Evolutionary conservation across 1,284 basidiomycete species (phyloP).

Genomic region (Puccinia triticina): DNA sequence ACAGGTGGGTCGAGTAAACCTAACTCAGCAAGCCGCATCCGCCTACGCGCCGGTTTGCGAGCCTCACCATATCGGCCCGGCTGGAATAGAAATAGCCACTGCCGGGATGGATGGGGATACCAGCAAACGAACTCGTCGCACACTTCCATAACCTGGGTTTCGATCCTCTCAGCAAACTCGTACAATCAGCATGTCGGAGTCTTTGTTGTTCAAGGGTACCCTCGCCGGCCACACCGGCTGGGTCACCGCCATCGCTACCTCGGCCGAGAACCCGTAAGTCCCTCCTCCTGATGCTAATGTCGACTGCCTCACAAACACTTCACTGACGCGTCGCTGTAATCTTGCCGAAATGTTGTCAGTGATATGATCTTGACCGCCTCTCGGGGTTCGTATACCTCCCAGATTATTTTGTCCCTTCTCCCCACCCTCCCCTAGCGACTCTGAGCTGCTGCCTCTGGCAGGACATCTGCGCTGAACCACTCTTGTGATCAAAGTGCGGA

Average conservation of each 20-base stretch:
- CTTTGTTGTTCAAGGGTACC: constrained; percentile 75
- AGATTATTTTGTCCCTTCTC: constrained; percentile 2
- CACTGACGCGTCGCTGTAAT: constrained; percentile 15
- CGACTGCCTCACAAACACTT: background rate
- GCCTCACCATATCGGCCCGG: constrained; percentile 14
- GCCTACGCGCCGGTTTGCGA: constrained; percentile 14
- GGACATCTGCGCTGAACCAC: constrained; percentile 45
- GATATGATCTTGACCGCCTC: constrained; percentile 60
- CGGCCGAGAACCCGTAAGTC: constrained; percentile 52
- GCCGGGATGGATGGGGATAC: no score
- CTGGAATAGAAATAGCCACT: background rate
- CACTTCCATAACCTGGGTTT: no score
- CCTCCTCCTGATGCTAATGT: background rate
- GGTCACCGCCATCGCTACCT: constrained; percentile 62
- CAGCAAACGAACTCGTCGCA: no score
- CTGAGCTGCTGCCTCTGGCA: constrained; percentile 51
- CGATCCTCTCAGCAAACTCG: background rate
- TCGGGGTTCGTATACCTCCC: constrained; percentile 52
- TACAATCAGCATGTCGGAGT: constrained; percentile 70
- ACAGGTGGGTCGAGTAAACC: constrained; percentile 19
- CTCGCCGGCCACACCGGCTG: constrained; percentile 94
- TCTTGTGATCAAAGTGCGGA: constrained; percentile 25
- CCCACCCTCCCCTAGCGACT: background rate
- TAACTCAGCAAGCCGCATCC: constrained; percentile 24
- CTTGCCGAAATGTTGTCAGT: constrained; percentile 53